Conservation (phyloP, 805 yeast genomes). For the Candida andamanensis region DNA sequence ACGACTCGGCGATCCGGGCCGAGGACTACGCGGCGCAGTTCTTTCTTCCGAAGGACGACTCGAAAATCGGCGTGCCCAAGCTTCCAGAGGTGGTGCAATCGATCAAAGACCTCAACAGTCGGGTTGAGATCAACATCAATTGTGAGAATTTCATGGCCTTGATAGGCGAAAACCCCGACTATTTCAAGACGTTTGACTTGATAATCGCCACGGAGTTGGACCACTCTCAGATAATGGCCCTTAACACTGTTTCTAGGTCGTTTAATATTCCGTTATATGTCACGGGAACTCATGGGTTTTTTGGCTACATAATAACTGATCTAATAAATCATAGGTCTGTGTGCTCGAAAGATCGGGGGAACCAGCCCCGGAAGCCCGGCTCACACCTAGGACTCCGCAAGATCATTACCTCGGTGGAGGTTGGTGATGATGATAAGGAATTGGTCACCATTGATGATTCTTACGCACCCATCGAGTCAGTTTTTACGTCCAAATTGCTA, state of each 20-base stretch:
- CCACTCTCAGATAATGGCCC: constrained; percentile 31
- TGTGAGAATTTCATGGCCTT: constrained; percentile 18
- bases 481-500: constrained; percentile 31
- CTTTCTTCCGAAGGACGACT: constrained; percentile 50
- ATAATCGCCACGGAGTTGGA: constrained; percentile 69
- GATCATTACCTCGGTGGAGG: constrained; percentile 25
- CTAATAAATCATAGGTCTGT: constrained; percentile 57
- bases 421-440: constrained; percentile 38
- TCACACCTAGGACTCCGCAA: constrained; percentile 48
- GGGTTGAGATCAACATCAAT: constrained; percentile 57
- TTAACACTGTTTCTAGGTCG: constrained; percentile 56
- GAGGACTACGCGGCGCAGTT: constrained; percentile 73
- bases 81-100: constrained; percentile 50
- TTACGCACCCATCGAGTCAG: constrained; percentile 29
- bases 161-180: constrained; percentile 20
- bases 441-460: constrained; percentile 32
- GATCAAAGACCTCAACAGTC: constrained; percentile 70
- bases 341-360: constrained; percentile 48
- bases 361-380: constrained; percentile 33
- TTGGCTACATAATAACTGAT: constrained; percentile 78
- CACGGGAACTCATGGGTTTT: constrained; percentile 71
- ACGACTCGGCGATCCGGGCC: constrained; percentile 47
- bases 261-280: constrained; percentile 62
- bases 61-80: constrained; percentile 52
- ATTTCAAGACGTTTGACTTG: constrained; percentile 55